Evolutionary conservation across 768 basidiomycete genomes (phyloP).

Genomic region (Tulasnella sp.): DNA sequence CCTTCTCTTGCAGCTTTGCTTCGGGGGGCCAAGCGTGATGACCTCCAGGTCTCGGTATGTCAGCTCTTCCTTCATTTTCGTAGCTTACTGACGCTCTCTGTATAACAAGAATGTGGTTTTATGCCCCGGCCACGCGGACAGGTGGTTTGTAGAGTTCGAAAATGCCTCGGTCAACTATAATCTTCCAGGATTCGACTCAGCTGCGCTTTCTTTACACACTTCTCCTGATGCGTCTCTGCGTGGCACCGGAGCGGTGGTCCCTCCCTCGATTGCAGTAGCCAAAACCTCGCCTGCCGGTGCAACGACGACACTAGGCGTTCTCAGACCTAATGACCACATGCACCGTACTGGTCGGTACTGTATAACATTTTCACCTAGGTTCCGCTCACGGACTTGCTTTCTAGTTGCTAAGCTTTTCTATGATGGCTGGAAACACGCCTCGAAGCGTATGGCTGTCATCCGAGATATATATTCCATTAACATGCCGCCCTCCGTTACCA

Average conservation of each 20-base stretch:
- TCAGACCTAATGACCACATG: neutral
- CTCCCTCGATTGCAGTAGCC: neutral
- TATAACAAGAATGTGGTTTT: neutral
- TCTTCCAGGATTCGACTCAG: neutral
- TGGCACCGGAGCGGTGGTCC: neutral
- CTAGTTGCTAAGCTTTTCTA: constrained; percentile 10
- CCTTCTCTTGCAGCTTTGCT: neutral
- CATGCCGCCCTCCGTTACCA: neutral
- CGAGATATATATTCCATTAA: constrained; percentile 14
- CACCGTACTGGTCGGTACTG: neutral
- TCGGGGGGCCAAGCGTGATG: neutral
- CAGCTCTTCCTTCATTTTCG: too few relatives aligned
- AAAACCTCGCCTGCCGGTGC: neutral
- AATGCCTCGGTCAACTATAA: neutral
- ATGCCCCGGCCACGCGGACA: neutral
- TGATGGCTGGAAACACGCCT: constrained; percentile 26
- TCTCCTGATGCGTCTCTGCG: neutral
- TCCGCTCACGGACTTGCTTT: neutral
- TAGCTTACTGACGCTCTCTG: too few relatives aligned
- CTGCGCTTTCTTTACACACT: neutral
- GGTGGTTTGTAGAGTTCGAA: neutral
- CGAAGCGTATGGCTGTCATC: neutral
- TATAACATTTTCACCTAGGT: neutral
- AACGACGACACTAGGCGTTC: neutral
- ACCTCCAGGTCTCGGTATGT: neutral